Evolutionary conservation across 208 protist genomes (phyloP).

Genomic region (Leishmania tropica): DNA sequence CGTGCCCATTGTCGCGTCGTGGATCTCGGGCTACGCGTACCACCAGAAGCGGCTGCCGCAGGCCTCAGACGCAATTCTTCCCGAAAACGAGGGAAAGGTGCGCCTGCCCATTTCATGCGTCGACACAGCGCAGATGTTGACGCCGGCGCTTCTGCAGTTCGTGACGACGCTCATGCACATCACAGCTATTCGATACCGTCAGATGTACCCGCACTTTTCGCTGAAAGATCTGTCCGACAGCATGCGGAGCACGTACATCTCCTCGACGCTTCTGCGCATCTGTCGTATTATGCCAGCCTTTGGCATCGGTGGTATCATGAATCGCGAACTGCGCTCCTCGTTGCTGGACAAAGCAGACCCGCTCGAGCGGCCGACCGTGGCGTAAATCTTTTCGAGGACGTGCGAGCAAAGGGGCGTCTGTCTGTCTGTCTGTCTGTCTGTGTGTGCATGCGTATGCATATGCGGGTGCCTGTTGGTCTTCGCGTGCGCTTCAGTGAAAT

Average conservation of each 20-base stretch:
- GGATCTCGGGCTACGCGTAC: slow-evolving; percentile 63
- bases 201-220: slow-evolving; percentile 82
- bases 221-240: slow-evolving; percentile 58
- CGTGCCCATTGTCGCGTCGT: slow-evolving; percentile 73
- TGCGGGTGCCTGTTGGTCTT: background rate
- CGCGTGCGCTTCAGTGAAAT: background rate
- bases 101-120: slow-evolving; percentile 57
- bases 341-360: slow-evolving; percentile 75
- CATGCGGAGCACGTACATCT: slow-evolving; percentile 74
- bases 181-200: slow-evolving; percentile 84
- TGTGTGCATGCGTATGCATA: too few relatives aligned
- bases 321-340: slow-evolving; percentile 71
- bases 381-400: background rate
- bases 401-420: background rate
- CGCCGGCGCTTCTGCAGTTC: slow-evolving; percentile 76
- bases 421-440: background rate
- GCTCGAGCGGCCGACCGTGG: slow-evolving; percentile 7
- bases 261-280: slow-evolving; percentile 75
- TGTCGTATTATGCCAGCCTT: slow-evolving; percentile 86
- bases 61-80: slow-evolving; percentile 40
- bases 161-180: slow-evolving; percentile 88
- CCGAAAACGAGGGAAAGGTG: slow-evolving; percentile 59
- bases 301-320: slow-evolving; percentile 85
- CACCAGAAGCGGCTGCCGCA: slow-evolving; percentile 49
- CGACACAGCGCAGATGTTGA: slow-evolving; percentile 76